phyloP scores from a whole-genome alignment of 2,329 filamentous ascomycete species.

The Xylariaceae sp. region DNA sequence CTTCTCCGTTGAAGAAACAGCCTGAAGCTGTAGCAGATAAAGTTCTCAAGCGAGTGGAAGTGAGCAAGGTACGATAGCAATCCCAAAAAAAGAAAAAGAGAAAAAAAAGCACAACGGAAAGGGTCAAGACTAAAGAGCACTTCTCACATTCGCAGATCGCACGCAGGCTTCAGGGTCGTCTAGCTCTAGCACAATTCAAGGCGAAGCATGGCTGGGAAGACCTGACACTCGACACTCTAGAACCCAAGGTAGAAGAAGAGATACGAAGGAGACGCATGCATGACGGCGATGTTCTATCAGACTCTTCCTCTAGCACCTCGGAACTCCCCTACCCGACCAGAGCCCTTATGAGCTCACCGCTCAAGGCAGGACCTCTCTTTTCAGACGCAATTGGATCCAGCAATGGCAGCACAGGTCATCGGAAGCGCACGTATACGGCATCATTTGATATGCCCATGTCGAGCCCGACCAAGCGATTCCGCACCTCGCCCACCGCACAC shows the following conservation, averaged over 20 bases:
- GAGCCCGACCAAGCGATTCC: constrained; percentile 70
- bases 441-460: constrained; percentile 59
- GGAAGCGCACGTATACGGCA: constrained; percentile 65
- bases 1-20: constrained; percentile 65
- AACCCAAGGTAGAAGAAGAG: constrained; percentile 80
- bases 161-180: constrained; percentile 85
- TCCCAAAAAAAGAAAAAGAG: constrained; percentile 6
- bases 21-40: constrained; percentile 67
- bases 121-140: constrained; percentile 20
- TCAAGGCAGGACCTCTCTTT: constrained; percentile 75
- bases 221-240: constrained; percentile 81
- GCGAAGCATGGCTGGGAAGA: constrained; percentile 95
- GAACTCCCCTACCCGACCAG: constrained; percentile 71
- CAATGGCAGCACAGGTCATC: constrained; percentile 66
- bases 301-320: constrained; percentile 83
- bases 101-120: not conserved
- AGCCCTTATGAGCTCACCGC: constrained; percentile 79
- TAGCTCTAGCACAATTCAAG: constrained; percentile 96
- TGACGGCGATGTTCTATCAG: constrained; percentile 76
- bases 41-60: constrained; percentile 72
- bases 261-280: constrained; percentile 71
- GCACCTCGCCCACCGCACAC: constrained; percentile 64
- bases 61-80: constrained; percentile 66
- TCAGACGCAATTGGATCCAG: constrained; percentile 79
- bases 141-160: constrained; percentile 70